phyloP scores from a whole-genome alignment of 1,284 basidiomycete species.

The Boletus sp. region DNA sequence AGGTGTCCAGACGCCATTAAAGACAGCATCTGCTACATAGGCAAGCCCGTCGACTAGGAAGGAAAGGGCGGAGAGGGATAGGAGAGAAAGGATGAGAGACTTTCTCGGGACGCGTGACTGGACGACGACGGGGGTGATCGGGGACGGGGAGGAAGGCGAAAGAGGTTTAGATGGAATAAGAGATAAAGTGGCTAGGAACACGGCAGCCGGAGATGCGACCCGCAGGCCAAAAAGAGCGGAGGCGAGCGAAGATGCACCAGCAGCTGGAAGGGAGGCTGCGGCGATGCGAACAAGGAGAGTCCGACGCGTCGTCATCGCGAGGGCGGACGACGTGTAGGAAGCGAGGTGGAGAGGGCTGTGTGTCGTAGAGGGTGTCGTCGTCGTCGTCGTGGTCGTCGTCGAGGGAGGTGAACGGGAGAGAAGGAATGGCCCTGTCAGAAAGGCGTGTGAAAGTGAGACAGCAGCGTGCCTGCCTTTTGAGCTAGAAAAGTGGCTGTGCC shows the following conservation, averaged over 20 bases:
- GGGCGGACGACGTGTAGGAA: conserved; percentile 1
- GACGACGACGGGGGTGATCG: conserved; percentile 73
- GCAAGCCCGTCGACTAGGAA: conserved; percentile 81
- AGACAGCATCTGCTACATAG: conserved; percentile 59
- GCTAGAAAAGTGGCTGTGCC: conserved; percentile 29
- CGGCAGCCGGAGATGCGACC: conserved; percentile 58
- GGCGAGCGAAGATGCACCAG: conserved; percentile 29
- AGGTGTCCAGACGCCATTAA: conserved; percentile 60
- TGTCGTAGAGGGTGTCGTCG: conserved; percentile 20
- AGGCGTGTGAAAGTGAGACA: conserved; percentile 29
- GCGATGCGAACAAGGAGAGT: conserved; percentile 22
- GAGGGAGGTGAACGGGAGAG: conserved; percentile 13
- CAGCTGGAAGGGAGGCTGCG: conserved; percentile 24
- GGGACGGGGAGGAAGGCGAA: conserved; percentile 49
- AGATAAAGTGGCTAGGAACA: conserved; percentile 57
- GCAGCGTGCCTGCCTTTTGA: conserved; percentile 31
- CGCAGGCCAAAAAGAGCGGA: conserved; percentile 53
- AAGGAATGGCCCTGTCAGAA: conserved; percentile 20
- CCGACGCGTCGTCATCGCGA: conserved; percentile 29
- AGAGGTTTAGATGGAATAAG: conserved; percentile 49
- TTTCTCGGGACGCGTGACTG: conserved; percentile 67
- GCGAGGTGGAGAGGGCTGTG: not conserved
- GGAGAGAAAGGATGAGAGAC: conserved; percentile 61
- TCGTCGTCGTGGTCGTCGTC: conserved; percentile 19
- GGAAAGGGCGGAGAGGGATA: conserved; percentile 72